Conservation (phyloP, 1,139 yeast species). For the Kodamaea plutei region DNA sequence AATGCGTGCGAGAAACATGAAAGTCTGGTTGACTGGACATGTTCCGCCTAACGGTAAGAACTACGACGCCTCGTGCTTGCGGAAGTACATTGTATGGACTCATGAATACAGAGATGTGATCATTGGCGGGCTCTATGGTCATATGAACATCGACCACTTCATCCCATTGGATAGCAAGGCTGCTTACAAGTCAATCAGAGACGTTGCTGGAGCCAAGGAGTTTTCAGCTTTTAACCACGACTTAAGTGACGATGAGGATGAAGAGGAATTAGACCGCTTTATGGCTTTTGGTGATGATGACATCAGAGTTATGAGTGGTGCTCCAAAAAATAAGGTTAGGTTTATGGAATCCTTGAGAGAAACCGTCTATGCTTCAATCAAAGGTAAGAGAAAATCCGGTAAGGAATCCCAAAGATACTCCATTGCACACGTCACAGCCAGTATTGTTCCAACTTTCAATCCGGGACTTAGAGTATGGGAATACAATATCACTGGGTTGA, state of each 20-base stretch:
- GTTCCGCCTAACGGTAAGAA: conserved; percentile 84
- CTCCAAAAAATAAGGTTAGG: conserved; percentile 58
- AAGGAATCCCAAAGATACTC: conserved; percentile 55
- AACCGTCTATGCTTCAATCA: conserved; percentile 44
- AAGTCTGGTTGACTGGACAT: conserved; percentile 84
- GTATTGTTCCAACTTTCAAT: conserved; percentile 81
- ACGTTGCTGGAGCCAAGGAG: conserved; percentile 8
- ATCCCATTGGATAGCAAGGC: conserved; percentile 68
- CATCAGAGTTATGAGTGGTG: conserved; percentile 48
- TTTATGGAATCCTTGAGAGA: conserved; percentile 59
- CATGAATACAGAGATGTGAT: conserved; percentile 80
- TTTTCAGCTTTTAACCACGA: conserved; percentile 6
- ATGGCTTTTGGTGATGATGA: conserved; percentile 13
- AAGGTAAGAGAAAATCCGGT: conserved; percentile 44
- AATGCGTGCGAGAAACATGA: conserved; percentile 68
- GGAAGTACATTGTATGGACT: conserved; percentile 73
- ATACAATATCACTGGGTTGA: conserved; percentile 56
- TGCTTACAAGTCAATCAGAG: conserved; percentile 52
- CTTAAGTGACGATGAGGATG: conserved; percentile 11
- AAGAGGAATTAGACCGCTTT: conserved; percentile 7
- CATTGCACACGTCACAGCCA: conserved; percentile 65
- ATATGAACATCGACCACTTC: conserved; percentile 86
- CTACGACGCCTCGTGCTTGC: conserved; percentile 64
- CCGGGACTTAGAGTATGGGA: conserved; percentile 86
- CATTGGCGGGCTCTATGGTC: conserved; percentile 80